Evolutionary conservation across 1,139 yeast species (phyloP), one percentile per base, ranked within the genome.

Genomic region (Barnettozyma hawaiiensis): DNA sequence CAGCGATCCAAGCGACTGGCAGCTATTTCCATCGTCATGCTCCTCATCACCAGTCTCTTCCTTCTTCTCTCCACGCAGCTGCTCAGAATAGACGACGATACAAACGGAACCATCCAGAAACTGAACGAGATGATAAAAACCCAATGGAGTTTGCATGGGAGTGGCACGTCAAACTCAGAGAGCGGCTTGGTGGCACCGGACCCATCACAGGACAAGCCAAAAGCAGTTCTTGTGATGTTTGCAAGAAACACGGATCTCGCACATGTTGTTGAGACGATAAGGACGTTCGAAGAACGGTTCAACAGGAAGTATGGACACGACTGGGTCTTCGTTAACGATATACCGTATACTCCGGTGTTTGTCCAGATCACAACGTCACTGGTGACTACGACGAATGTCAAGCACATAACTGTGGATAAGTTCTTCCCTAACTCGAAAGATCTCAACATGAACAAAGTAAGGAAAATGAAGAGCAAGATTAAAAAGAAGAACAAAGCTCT

Each of bases 171-270:
- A n/a, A n/a, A n/a, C n/a, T n/a, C n/a, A n/a, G n/a, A n/a, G n/a
- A n/a, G n/a, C n/a, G n/a, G n/a, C n/a, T n/a, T n/a, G n/a, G n/a
- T 26, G 16, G 10, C n/a, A 5, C 16, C 5, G 16, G 29, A 26
- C 14, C 29, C 4, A 26, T 14, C 29, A n/a, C 21, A 10, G 10
- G 21, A n/a, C 33, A 32, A 32, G 12, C 35, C 35, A 14, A 32
- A 9, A 32, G 35, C 18, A 21, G 82, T 87, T 0, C 75, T 86
- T 55, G 76, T 87, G 45, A 73, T 89, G n/a, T 65, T 86, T 45
- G 90, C 87, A n/a, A 70, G 92, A 51, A 86, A 85, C 59, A 58
- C 66, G 5, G 96, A 87, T 48, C 61, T 86, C 35, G 67, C 67
- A 60, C 71, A 68, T 7, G 63, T 85, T 39, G 63, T 81, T 2